Conservation (phyloP, 805 yeast genomes). For the Zygosaccharomyces bailii region DNA sequence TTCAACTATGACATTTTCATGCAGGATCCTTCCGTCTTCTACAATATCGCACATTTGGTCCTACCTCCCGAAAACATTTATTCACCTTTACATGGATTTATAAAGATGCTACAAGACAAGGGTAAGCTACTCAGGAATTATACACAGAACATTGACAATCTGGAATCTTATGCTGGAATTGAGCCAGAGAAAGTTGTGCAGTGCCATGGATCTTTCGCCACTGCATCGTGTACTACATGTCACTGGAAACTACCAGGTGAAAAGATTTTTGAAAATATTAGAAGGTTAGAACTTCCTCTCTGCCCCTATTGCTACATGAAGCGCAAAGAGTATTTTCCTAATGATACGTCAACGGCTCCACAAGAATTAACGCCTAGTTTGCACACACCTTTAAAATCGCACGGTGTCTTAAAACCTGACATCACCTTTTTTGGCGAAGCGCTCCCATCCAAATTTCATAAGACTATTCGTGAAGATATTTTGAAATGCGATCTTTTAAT, state of each 20-base stretch:
- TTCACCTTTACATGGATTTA: constrained; percentile 81
- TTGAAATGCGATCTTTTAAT: constrained; percentile 70
- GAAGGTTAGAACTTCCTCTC: constrained; percentile 57
- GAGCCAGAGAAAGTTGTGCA: constrained; percentile 65
- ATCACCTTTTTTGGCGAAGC: constrained; percentile 90
- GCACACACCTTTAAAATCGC: constrained; percentile 42
- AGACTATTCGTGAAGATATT: constrained; percentile 55
- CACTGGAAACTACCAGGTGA: constrained; percentile 63
- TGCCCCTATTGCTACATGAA: constrained; percentile 64
- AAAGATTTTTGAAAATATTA: constrained; percentile 56
- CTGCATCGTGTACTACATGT: constrained; percentile 81
- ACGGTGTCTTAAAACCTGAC: constrained; percentile 88
- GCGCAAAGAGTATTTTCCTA: constrained; percentile 37
- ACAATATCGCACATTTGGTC: constrained; percentile 80
- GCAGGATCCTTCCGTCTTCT: constrained; percentile 75
- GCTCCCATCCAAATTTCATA: constrained; percentile 67
- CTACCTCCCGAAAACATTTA: constrained; percentile 65
- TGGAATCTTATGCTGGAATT: constrained; percentile 80
- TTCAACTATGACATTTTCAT: constrained; percentile 70
- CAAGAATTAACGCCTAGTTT: neutral
- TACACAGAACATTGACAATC: constrained; percentile 86
- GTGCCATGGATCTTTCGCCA: constrained; percentile 91
- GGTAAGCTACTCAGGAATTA: constrained; percentile 77
- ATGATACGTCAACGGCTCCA: constrained; percentile 9
- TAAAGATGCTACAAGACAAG: constrained; percentile 67